Evolutionary conservation across 169 alveolate genomes (phyloP), one percentile per base, ranked within the genome.

Genomic region (Plasmodium malariae): DNA sequence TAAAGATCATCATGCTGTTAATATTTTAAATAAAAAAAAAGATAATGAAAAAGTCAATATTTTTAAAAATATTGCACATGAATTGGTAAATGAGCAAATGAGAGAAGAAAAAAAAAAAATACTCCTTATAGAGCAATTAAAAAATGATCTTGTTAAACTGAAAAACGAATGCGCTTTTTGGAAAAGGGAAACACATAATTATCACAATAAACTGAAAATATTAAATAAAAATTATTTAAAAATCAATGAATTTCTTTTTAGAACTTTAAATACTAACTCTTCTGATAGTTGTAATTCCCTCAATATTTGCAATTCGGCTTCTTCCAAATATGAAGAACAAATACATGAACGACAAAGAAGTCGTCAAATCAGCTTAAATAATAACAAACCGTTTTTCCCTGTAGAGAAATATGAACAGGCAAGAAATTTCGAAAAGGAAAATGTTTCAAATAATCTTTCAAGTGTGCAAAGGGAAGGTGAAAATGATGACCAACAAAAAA

Each of bases 131-230:
- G 62, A 48, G 5, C 69, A 78, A 36, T 57, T 78, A n/a, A 65
- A 45, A 36, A 62, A 17, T 40, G 43, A 60, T 63, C 21, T 43
- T 24, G 30, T 14, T n/a, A 78, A 43, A 34, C 19, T 78, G 37
- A 40, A 51, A 32, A 78, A 62, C 14, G 89, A 78, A 36, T 62
- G 76, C 26, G 59, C 28, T 21, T 63, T 34, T 36, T 78, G 89
- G 89, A 78, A 78, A 57, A 78, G 36, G 24, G 78, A 78, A 37
- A 57, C 89, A 9, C 45, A 78, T 24, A 45, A 78, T 55, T 78
- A 78, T 54, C 78, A 78, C 28, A 62, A 60, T 17, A 78, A 78
- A 55, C 21, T 60, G 48, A 78, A 45, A 51, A 14, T 63, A 24
- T 36, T 78, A 45, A 49, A 78, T 78, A 78, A 37, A 54, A 78